Conservation (phyloP, 805 yeast genomes). For the Starmerella asiatica region DNA sequence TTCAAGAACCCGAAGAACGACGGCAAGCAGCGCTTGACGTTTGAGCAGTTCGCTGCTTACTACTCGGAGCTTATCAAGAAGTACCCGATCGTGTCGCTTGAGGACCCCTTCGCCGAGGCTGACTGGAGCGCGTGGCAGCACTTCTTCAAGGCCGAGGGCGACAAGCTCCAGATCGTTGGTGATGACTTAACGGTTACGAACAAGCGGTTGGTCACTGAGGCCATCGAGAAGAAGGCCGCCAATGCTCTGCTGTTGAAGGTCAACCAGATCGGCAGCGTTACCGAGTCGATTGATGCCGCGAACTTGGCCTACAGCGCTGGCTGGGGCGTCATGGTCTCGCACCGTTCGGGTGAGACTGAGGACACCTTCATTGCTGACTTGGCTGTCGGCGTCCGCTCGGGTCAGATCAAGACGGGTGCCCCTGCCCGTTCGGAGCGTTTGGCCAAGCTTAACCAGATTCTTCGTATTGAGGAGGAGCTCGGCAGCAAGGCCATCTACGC, state of each 20-base stretch:
- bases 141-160: slow-evolving; percentile 43
- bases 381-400: slow-evolving; percentile 94
- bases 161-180: slow-evolving; percentile 79
- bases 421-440: slow-evolving; percentile 99
- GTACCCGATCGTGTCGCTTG: slow-evolving; percentile 96
- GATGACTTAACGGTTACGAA: slow-evolving; percentile 98
- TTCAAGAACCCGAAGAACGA: slow-evolving; percentile 95
- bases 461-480: slow-evolving; percentile 96
- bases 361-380: slow-evolving; percentile 97
- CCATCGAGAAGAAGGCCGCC: slow-evolving; percentile 93
- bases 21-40: slow-evolving; percentile 78
- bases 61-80: slow-evolving; percentile 67
- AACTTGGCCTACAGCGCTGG: slow-evolving; percentile 86
- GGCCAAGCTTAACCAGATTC: slow-evolving; percentile 96
- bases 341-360: slow-evolving; percentile 99
- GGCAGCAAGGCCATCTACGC: slow-evolving; percentile 96
- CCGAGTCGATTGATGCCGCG: slow-evolving; percentile 96
- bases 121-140: slow-evolving; percentile 98
- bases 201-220: slow-evolving; percentile 86
- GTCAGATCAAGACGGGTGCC: slow-evolving; percentile 99
- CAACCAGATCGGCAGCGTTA: slow-evolving; percentile 94
- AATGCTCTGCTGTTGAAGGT: slow-evolving; percentile 92
- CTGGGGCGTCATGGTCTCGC: slow-evolving; percentile 99
- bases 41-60: slow-evolving; percentile 71
- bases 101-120: slow-evolving; percentile 99